phyloP scores from a whole-genome alignment of 768 basidiomycete genomes.

The Clathrus columnatus region DNA sequence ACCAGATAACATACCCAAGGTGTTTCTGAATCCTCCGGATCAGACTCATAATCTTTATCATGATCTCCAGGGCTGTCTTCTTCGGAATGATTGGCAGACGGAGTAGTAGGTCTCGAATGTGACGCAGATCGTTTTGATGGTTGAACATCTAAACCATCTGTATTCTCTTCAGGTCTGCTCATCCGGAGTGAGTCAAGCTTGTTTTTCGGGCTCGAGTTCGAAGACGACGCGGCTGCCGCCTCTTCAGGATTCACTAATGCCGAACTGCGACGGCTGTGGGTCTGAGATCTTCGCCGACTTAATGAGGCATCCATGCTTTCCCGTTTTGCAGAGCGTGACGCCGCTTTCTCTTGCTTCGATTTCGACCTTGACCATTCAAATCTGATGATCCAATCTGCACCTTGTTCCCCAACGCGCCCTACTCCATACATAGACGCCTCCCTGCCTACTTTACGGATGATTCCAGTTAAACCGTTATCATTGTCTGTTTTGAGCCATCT shows the following conservation, averaged over 20 bases:
- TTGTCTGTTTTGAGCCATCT: constrained; percentile 62
- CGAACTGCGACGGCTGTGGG: constrained; percentile 13
- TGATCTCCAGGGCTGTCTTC: background rate
- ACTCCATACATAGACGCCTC: constrained; percentile 1
- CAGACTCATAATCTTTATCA: constrained; percentile 54
- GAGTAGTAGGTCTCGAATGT: background rate
- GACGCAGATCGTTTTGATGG: background rate
- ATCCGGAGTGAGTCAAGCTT: background rate
- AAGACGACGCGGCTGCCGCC: background rate
- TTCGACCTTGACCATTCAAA: constrained; percentile 72
- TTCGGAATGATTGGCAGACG: background rate
- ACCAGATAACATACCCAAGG: constrained; percentile 90
- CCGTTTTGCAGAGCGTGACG: constrained; percentile 20
- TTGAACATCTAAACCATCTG: background rate
- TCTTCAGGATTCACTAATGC: background rate
- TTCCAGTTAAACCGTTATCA: constrained; percentile 34
- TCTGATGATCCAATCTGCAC: constrained; percentile 51
- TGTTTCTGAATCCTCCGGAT: constrained; percentile 93
- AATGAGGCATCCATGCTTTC: constrained; percentile 12
- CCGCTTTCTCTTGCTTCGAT: constrained; percentile 21
- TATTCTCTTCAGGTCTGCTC: background rate
- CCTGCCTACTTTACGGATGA: constrained; percentile 27
- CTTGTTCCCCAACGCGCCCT: constrained; percentile 9
- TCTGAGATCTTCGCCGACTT: constrained; percentile 17
- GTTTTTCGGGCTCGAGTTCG: background rate